Conservation (phyloP, 345 rosid species). For the Isatis tinctoria region DNA sequence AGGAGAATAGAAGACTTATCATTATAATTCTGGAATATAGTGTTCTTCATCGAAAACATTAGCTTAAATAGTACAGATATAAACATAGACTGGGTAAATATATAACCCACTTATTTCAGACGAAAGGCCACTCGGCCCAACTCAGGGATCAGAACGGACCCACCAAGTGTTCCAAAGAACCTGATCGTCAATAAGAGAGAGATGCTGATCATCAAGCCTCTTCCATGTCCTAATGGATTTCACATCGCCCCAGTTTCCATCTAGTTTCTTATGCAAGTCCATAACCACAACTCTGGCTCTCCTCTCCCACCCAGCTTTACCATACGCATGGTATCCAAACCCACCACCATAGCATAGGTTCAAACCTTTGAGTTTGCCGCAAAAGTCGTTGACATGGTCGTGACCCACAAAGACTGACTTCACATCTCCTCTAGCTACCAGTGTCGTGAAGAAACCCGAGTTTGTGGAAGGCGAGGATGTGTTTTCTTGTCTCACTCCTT, state of each 20-base stretch:
- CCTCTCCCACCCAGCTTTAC: constrained; percentile 88
- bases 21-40: no score
- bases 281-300: constrained; percentile 61
- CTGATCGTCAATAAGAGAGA: constrained; percentile 47
- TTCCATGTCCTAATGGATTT: constrained; percentile 91
- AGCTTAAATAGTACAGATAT: no score
- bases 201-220: constrained; percentile 70
- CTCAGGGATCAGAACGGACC: no score
- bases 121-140: no score
- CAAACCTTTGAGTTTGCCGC: constrained; percentile 62
- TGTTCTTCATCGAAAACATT: no score
- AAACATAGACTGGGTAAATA: no score
- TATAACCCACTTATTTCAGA: no score
- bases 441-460: constrained; percentile 84
- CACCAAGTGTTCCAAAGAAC: no score
- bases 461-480: constrained; percentile 59
- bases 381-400: constrained; percentile 88
- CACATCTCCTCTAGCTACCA: constrained; percentile 84
- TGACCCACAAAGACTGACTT: constrained; percentile 90
- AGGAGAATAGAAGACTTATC: no score
- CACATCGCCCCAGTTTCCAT: constrained; percentile 62
- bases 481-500: constrained; percentile 72
- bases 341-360: constrained; percentile 92
- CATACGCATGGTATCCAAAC: constrained; percentile 96
- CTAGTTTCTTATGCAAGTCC: constrained; percentile 24